These are phyloP conservation scores for Russula sp. DNA, from an alignment of 768 basidiomycete species.

Conservation along the genomic window DNA sequence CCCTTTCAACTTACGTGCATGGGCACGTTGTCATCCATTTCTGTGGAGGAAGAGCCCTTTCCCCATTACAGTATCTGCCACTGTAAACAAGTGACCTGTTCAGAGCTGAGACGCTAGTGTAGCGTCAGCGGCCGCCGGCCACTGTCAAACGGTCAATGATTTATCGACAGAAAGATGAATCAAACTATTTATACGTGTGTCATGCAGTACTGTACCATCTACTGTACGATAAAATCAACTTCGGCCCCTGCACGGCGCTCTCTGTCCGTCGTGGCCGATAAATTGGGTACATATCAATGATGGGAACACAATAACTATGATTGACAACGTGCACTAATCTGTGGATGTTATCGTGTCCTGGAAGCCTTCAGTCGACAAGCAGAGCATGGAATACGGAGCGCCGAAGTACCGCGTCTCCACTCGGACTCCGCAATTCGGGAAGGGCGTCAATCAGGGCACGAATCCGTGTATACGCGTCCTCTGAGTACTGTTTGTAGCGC, in stretches of 20 bases:
- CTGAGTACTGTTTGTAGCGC: constrained; percentile 76
- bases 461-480: constrained; percentile 58
- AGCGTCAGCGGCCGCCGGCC: too few species aligned
- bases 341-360: background rate
- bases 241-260: background rate
- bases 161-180: background rate
- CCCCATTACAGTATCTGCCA: too few species aligned
- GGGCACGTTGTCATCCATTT: too few species aligned
- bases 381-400: constrained; percentile 76
- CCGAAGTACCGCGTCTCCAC: constrained; percentile 38
- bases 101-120: too few species aligned
- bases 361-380: constrained; percentile 44
- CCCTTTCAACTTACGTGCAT: too few species aligned
- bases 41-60: too few species aligned
- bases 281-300: background rate
- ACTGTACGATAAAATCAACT: background rate
- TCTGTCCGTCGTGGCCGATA: too few species aligned
- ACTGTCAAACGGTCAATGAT: background rate
- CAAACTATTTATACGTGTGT: background rate
- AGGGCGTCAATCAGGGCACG: constrained; percentile 65
- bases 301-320: background rate
- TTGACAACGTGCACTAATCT: background rate
- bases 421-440: constrained; percentile 44
- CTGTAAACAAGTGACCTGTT: too few species aligned
- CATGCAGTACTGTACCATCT: background rate